Conservation (phyloP, 2,329 filamentous ascomycete species). For the Clathrospora elynae region DNA sequence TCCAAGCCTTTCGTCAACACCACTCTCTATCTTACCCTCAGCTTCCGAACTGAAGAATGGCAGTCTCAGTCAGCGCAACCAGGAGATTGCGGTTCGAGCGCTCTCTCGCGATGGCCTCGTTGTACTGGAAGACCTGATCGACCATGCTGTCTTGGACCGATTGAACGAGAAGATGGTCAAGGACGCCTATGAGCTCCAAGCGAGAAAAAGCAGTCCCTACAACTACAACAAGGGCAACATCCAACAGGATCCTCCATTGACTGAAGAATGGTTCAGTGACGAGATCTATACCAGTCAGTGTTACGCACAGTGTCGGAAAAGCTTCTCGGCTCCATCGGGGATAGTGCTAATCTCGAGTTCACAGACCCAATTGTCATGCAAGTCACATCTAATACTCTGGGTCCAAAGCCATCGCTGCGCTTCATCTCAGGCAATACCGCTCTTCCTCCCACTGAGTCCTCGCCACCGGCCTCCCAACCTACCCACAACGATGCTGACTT, state of each 20-base stretch:
- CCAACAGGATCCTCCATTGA: slow-evolving; percentile 64
- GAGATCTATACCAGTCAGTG: slow-evolving; percentile 60
- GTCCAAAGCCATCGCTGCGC: slow-evolving; percentile 37
- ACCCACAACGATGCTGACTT: slow-evolving; percentile 45
- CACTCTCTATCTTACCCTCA: slow-evolving; percentile 50
- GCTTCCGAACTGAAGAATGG: slow-evolving; percentile 49
- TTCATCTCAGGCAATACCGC: slow-evolving; percentile 47
- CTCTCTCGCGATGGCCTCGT: slow-evolving; percentile 43
- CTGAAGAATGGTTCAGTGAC: slow-evolving; percentile 45
- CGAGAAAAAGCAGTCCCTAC: slow-evolving; percentile 60
- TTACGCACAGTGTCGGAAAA: not conserved
- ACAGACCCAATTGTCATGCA: slow-evolving; percentile 62
- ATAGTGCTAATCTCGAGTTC: not conserved
- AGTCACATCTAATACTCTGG: slow-evolving; percentile 56
- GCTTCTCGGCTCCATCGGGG: not conserved
- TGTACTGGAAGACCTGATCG: slow-evolving; percentile 43
- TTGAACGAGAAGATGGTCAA: slow-evolving; percentile 65
- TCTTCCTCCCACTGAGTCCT: slow-evolving; percentile 53
- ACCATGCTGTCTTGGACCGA: slow-evolving; percentile 57
- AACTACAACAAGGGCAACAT: slow-evolving; percentile 68
- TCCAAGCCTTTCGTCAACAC: slow-evolving; percentile 26
- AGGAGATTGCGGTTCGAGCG: slow-evolving; percentile 54
- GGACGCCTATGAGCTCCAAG: slow-evolving; percentile 60
- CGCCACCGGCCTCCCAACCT: slow-evolving; percentile 41
- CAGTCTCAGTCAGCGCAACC: slow-evolving; percentile 53